Conservation (phyloP, 495 filamentous ascomycete genomes). For the Sporormia fimetaria region DNA sequence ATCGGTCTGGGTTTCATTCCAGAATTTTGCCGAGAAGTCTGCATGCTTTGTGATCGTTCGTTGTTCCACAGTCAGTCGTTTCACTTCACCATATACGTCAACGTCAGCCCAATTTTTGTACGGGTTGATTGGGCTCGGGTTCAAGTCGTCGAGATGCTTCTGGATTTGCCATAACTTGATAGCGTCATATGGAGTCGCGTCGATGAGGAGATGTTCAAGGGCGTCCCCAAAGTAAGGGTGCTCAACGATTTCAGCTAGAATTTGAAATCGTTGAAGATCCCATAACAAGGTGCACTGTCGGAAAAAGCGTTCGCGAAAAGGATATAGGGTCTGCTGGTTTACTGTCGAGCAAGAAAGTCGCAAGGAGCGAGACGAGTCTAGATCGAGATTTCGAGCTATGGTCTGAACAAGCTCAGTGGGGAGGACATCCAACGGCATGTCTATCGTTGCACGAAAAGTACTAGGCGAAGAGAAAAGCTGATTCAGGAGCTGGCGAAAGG, state of each 20-base stretch:
- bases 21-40: neutral
- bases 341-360: slow-evolving; percentile 5
- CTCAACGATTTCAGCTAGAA: neutral
- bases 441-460: neutral
- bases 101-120: too few relatives aligned
- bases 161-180: slow-evolving; percentile 11
- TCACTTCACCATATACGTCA: neutral
- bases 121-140: too few relatives aligned
- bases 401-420: slow-evolving; percentile 12
- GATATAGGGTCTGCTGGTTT: slow-evolving; percentile 5
- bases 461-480: neutral
- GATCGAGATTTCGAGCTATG: slow-evolving; percentile 6
- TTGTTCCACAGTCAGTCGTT: neutral
- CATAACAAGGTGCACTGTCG: slow-evolving; percentile 3
- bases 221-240: slow-evolving; percentile 1
- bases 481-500: too few relatives aligned
- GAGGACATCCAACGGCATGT: slow-evolving; percentile 3
- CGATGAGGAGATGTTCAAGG: slow-evolving; percentile 10
- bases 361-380: slow-evolving; percentile 6
- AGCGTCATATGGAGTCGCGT: slow-evolving; percentile 12
- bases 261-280: slow-evolving; percentile 1
- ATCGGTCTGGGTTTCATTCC: slow-evolving; percentile 15
- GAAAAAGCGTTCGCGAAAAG: slow-evolving; percentile 13
- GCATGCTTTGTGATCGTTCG: neutral
- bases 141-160: neutral